Conservation (phyloP, 139 green algal species). For the Tetradesmus obliquus region DNA sequence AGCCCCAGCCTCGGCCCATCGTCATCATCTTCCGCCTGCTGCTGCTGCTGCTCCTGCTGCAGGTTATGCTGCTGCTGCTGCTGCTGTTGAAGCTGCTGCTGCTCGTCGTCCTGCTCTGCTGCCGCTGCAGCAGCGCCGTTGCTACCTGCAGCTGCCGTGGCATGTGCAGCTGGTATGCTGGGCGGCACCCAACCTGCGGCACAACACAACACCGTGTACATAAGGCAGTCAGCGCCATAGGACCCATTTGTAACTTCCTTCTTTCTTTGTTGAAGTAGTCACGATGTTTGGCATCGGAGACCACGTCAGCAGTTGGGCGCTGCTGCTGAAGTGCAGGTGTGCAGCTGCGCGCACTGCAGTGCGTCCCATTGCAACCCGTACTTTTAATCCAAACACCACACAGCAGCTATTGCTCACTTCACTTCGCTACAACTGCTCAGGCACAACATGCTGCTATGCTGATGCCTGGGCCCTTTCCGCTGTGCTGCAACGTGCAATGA, state of each 20-base stretch:
- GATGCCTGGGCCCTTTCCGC: neutral
- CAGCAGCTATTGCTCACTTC: too few species aligned
- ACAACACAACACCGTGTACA: too few species aligned
- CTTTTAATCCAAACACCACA: too few species aligned
- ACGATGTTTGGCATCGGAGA: too few species aligned
- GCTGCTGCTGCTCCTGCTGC: neutral
- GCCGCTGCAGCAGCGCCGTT: neutral
- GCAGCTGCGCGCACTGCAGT: too few species aligned
- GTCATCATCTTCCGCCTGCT: neutral
- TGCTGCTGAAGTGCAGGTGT: neutral
- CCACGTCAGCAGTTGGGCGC: too few species aligned
- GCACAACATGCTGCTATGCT: too few species aligned
- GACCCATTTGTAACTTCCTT: too few species aligned
- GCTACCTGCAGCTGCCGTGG: neutral
- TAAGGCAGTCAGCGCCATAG: too few species aligned
- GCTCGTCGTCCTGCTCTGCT: neutral
- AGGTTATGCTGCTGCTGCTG: neutral
- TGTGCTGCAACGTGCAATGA: neutral
- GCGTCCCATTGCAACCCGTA: too few species aligned
- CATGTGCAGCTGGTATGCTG: constrained; percentile 4
- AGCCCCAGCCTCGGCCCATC: neutral
- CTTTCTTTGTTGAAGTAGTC: too few species aligned
- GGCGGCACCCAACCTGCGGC: constrained; percentile 35
- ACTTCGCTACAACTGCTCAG: too few species aligned
- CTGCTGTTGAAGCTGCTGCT: neutral